Evolutionary conservation across 164 flowering plant species (phyloP).

Genomic region (Chloranthus sessilifolius): DNA sequence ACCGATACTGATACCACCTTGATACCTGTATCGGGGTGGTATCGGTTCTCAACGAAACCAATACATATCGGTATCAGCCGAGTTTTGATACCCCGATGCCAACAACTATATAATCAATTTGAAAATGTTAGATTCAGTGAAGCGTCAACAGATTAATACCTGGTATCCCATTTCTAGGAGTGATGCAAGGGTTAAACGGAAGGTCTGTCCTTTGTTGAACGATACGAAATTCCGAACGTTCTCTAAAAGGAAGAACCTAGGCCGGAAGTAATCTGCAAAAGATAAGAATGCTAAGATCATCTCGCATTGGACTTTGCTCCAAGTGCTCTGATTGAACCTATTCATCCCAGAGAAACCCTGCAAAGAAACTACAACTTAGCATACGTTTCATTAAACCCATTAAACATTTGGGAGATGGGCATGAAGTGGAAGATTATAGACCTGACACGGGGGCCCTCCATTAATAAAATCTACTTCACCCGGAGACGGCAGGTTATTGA

Average conservation of each 20-base stretch:
- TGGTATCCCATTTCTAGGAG: slow-evolving; percentile 99
- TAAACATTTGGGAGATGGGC: not conserved
- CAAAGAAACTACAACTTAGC: slow-evolving; percentile 9
- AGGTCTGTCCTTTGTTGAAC: slow-evolving; percentile 94
- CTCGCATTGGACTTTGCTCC: slow-evolving; percentile 98
- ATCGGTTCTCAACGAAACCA: too few species aligned
- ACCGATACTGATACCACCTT: too few species aligned
- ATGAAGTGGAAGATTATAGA: slow-evolving; percentile 1
- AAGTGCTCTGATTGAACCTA: slow-evolving; percentile 78
- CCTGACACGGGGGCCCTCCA: slow-evolving; percentile 99
- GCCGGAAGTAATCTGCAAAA: slow-evolving; percentile 85
- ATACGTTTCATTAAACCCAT: not conserved
- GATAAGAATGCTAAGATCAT: slow-evolving; percentile 94
- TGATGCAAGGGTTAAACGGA: slow-evolving; percentile 79
- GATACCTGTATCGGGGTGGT: too few species aligned
- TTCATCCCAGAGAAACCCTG: slow-evolving; percentile 99
- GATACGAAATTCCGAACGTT: slow-evolving; percentile 89
- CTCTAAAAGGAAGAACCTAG: slow-evolving; percentile 82
- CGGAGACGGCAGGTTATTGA: slow-evolving; percentile 64
- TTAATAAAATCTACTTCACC: slow-evolving; percentile 95
- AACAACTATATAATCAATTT: too few species aligned
- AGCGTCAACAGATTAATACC: slow-evolving; percentile 58
- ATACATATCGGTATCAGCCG: too few species aligned
- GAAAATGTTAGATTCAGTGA: too few species aligned
- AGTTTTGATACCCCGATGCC: too few species aligned